Conservation (phyloP, 148 eudicot species). For the Camellia lanceoleosa region DNA sequence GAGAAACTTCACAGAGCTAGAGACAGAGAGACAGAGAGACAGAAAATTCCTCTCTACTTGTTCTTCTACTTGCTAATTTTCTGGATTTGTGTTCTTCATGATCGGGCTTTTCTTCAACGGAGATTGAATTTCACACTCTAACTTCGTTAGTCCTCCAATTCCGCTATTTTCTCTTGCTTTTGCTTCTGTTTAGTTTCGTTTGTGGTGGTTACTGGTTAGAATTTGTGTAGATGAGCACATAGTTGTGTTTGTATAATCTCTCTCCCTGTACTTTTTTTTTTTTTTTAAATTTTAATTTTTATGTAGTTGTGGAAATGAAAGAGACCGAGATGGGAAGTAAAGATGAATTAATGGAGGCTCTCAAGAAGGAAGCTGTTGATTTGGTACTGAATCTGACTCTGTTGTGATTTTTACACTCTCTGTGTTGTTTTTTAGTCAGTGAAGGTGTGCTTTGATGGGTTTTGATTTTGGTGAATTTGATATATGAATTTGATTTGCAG, state of each 20-base stretch:
- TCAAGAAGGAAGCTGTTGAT: conserved; percentile 79
- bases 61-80: neutral
- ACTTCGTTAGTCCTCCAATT: neutral
- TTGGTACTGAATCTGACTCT: conserved; percentile 43
- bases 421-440: neutral
- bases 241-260: neutral
- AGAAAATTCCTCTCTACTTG: neutral
- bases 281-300: neutral
- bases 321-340: conserved; percentile 46
- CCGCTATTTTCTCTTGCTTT: neutral
- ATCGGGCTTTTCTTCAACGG: neutral
- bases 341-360: conserved; percentile 68
- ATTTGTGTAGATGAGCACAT: neutral
- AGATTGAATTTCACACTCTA: neutral
- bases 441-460: neutral
- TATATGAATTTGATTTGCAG: conserved; percentile 36
- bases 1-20: neutral
- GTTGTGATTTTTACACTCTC: neutral
- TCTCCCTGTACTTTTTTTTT: too few species aligned
- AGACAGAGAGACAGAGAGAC: neutral
- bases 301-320: neutral
- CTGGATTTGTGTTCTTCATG: neutral
- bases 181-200: neutral
- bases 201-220: neutral
- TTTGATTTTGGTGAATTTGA: neutral